phyloP scores from a whole-genome alignment of 1,284 basidiomycete species.

The Ceratobasidium sp. region DNA sequence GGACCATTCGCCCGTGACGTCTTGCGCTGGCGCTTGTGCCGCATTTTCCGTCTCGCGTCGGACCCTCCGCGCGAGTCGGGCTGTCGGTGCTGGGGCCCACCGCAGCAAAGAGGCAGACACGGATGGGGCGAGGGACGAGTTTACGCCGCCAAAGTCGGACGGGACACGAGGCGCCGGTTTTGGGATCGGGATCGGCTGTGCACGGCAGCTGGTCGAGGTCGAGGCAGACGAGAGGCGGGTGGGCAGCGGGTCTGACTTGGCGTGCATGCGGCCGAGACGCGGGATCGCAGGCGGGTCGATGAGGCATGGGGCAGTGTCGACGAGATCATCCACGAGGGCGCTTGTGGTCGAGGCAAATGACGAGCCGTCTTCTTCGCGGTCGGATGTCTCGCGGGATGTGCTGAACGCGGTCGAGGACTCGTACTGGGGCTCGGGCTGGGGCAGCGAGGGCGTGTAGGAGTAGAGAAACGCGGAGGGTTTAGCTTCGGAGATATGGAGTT shows the following conservation, averaged over 20 bases:
- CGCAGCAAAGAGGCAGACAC: not conserved
- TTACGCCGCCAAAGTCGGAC: slow-evolving; percentile 36
- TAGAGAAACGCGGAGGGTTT: slow-evolving; percentile 1
- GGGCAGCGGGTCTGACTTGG: slow-evolving; percentile 24
- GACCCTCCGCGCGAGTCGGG: not conserved
- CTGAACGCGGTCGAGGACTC: slow-evolving; percentile 3
- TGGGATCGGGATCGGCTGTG: slow-evolving; percentile 37
- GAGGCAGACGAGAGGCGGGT: slow-evolving; percentile 1
- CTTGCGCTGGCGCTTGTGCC: not conserved
- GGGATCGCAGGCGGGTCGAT: slow-evolving; percentile 8
- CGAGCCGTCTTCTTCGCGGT: not conserved
- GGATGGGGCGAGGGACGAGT: slow-evolving; percentile 1
- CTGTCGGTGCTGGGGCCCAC: not conserved
- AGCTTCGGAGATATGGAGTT: not conserved
- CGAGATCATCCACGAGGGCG: not conserved
- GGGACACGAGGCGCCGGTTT: slow-evolving; percentile 22
- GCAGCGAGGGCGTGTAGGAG: not conserved
- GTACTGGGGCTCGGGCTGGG: not conserved
- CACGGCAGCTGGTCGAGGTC: not conserved
- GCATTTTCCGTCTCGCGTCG: not conserved
- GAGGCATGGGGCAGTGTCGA: not conserved
- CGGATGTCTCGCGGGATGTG: slow-evolving; percentile 11
- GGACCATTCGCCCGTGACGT: slow-evolving; percentile 32
- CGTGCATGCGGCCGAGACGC: slow-evolving; percentile 3
- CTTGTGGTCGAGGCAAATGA: not conserved